Evolutionary conservation across 345 rosid genomes (phyloP).

Genomic region (Populus nigra): DNA sequence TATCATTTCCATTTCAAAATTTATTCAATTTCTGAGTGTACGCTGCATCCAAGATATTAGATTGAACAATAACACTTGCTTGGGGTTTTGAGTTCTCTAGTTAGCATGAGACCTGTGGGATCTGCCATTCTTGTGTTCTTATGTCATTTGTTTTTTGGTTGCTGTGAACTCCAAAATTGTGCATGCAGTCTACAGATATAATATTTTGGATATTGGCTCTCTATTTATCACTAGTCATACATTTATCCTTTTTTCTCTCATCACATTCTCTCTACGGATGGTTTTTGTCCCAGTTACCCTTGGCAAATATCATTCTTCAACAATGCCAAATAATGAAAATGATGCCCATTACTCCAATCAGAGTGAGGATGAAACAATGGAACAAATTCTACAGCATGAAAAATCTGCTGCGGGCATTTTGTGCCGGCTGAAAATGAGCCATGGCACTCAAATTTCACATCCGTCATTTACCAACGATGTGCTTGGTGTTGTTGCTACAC

Average conservation of each 20-base stretch:
- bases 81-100: not conserved
- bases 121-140: too few relatives aligned
- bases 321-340: conserved; percentile 21
- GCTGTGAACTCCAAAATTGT: not conserved
- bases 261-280: conserved; percentile 3
- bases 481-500: conserved; percentile 74
- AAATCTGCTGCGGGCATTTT: conserved; percentile 80
- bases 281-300: conserved; percentile 48
- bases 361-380: conserved; percentile 52
- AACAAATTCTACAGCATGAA: conserved; percentile 52
- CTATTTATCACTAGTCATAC: not conserved
- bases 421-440: conserved; percentile 43
- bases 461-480: conserved; percentile 50
- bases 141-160: not conserved
- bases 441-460: conserved; percentile 43
- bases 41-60: not conserved
- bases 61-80: not conserved
- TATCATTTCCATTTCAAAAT: not conserved
- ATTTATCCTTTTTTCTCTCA: conserved; percentile 2
- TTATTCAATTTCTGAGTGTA: not conserved
- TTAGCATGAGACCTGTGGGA: too few relatives aligned
- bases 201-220: not conserved
- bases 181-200: not conserved
- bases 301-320: conserved; percentile 54
- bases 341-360: conserved; percentile 36